These are phyloP conservation scores for Diplocarpon mali DNA, from an alignment of 2,329 filamentous ascomycete species.

Conservation along the genomic window DNA sequence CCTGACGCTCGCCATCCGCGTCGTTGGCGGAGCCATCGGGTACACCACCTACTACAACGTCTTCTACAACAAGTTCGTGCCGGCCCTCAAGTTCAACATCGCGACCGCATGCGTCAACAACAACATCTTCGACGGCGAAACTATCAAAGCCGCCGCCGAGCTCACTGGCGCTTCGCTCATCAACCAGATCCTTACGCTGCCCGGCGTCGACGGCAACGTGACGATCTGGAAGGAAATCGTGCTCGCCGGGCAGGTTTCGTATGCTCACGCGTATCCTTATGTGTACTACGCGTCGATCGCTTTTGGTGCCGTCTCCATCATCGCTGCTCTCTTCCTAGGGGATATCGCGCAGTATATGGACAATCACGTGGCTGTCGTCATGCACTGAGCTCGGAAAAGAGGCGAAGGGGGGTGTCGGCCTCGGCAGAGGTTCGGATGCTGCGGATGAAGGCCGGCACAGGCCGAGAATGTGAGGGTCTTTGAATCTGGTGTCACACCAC, in stretches of 20 bases:
- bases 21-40: constrained; percentile 47
- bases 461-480: background rate
- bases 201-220: constrained; percentile 41
- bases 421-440: no score
- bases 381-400: constrained; percentile 12
- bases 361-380: constrained; percentile 42
- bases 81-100: constrained; percentile 21
- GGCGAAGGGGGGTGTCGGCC: background rate
- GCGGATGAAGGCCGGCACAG: background rate
- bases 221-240: constrained; percentile 42
- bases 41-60: constrained; percentile 49
- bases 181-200: constrained; percentile 35
- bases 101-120: constrained; percentile 11
- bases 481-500: no score
- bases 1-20: constrained; percentile 57
- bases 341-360: constrained; percentile 49
- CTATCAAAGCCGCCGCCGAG: constrained; percentile 39
- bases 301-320: constrained; percentile 44
- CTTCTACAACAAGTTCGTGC: constrained; percentile 34
- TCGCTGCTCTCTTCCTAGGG: constrained; percentile 47
- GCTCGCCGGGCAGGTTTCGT: constrained; percentile 43
- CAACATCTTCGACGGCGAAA: constrained; percentile 25
- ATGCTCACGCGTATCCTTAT: constrained; percentile 45
- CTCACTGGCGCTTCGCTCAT: constrained; percentile 43
- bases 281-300: constrained; percentile 53